phyloP scores from a whole-genome alignment of 1,284 basidiomycete species.

The Cutaneotrichosporon cutaneum region DNA sequence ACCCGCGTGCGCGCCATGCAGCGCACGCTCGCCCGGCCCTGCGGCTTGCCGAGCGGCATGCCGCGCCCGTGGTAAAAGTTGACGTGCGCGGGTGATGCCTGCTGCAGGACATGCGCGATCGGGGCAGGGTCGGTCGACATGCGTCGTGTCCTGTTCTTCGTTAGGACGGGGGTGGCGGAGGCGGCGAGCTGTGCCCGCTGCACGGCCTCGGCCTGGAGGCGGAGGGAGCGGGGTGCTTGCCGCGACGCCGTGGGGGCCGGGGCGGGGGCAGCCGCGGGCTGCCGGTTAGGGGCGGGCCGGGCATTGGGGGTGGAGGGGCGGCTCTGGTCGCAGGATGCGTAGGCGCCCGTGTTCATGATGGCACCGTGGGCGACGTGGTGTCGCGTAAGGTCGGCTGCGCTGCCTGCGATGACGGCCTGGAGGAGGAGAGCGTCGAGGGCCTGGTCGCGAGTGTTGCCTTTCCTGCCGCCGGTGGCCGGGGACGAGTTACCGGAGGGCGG shows the following conservation, averaged over 20 bases:
- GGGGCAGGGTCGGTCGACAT: slow-evolving; percentile 51
- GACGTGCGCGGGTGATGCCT: slow-evolving; percentile 32
- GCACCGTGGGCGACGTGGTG: slow-evolving; percentile 52
- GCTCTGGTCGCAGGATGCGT: slow-evolving; percentile 49
- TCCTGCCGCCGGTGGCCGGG: slow-evolving; percentile 21
- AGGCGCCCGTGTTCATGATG: slow-evolving; percentile 39
- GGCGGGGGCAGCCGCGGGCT: background rate
- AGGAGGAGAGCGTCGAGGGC: slow-evolving; percentile 49
- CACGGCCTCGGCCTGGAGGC: slow-evolving; percentile 27
- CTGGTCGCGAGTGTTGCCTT: slow-evolving; percentile 23
- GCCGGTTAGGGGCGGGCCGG: slow-evolving; percentile 25
- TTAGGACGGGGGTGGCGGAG: background rate
- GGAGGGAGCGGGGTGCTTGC: slow-evolving; percentile 49
- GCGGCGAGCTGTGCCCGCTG: slow-evolving; percentile 3
- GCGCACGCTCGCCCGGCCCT: slow-evolving; percentile 34
- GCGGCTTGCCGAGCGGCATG: slow-evolving; percentile 10
- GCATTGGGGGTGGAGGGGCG: slow-evolving; percentile 35
- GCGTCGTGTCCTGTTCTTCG: slow-evolving; percentile 31
- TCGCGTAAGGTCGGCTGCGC: slow-evolving; percentile 42
- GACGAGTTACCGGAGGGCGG: slow-evolving; percentile 13
- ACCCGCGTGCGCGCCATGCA: slow-evolving; percentile 97
- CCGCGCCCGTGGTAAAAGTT: slow-evolving; percentile 25
- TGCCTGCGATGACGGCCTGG: slow-evolving; percentile 49
- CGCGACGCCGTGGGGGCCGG: background rate
- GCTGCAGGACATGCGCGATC: slow-evolving; percentile 41